A percentile compares a stretch with the other conserved stretches of the same genome.
Conservation (phyloP, 768 basidiomycete genomes). For the Pulveroboletus frians region DNA sequence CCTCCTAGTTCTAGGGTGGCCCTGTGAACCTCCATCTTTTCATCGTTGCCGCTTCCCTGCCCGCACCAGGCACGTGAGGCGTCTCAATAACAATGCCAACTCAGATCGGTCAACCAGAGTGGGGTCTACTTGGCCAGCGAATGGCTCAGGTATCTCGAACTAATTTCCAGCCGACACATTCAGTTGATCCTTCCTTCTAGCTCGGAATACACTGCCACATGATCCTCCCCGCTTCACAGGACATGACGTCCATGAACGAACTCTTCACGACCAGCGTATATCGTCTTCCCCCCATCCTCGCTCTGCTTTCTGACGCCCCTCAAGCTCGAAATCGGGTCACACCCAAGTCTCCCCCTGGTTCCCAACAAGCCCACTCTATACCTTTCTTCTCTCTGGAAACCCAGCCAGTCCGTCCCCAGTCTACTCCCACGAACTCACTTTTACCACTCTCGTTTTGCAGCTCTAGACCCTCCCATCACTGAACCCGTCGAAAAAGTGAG, state of each 20-base stretch:
- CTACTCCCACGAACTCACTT: neutral
- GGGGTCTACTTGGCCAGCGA: constrained; percentile 40
- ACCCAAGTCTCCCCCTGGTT: constrained; percentile 35
- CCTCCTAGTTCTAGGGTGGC: constrained; percentile 27
- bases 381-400: constrained; percentile 43
- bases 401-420: constrained; percentile 13
- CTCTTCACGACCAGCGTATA: constrained; percentile 48
- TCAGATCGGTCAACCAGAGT: constrained; percentile 34
- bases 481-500: constrained; percentile 14
- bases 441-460: neutral
- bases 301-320: neutral
- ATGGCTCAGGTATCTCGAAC: constrained; percentile 40
- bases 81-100: constrained; percentile 21
- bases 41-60: constrained; percentile 48
- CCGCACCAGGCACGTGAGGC: constrained; percentile 30
- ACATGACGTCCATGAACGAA: constrained; percentile 41
- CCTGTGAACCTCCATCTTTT: constrained; percentile 46
- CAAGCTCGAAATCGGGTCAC: constrained; percentile 22
- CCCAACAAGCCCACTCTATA: constrained; percentile 33
- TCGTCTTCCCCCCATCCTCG: neutral
- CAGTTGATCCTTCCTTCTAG: constrained; percentile 33
- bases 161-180: constrained; percentile 1
- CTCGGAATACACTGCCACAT: constrained; percentile 54
- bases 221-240: constrained; percentile 43
- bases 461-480: constrained; percentile 9